Percentiles rank a stretch among this genome's conserved stretches.
These are phyloP conservation scores for Alternaria sp. DNA, from an alignment of 2,329 filamentous ascomycete genomes.

Conservation along the genomic window DNA sequence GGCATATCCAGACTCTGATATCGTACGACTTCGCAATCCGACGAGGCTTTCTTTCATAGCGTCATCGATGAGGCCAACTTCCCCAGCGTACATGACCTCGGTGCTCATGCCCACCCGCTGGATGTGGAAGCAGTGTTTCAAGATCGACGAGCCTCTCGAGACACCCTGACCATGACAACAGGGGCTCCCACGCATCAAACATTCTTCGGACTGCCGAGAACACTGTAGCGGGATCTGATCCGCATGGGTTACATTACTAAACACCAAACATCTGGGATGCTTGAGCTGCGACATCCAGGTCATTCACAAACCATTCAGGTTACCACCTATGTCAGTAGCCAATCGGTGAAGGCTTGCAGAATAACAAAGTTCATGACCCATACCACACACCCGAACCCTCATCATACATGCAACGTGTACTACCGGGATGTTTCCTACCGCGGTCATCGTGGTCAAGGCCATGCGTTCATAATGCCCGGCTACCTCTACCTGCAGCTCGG, in stretches of 20 bases:
- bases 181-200: conserved; percentile 12
- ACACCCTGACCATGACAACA: neutral
- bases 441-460: neutral
- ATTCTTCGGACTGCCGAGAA: neutral
- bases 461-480: conserved; percentile 21
- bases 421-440: conserved; percentile 17
- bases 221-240: conserved; percentile 14
- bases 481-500: conserved; percentile 3
- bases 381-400: conserved; percentile 3
- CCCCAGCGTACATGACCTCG: neutral
- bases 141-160: neutral
- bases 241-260: conserved; percentile 9
- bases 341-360: conserved; percentile 10
- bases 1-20: neutral
- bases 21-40: neutral
- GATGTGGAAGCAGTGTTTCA: neutral
- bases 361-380: conserved; percentile 20
- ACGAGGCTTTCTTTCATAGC: neutral
- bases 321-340: conserved; percentile 7
- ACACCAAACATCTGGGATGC: conserved; percentile 32
- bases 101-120: neutral
- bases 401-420: conserved; percentile 12
- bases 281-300: conserved; percentile 20
- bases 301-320: conserved; percentile 10
- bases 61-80: neutral